These are phyloP conservation scores for Exophiala sp. DNA, from an alignment of 2,329 filamentous ascomycete species.

Conservation along the genomic window DNA sequence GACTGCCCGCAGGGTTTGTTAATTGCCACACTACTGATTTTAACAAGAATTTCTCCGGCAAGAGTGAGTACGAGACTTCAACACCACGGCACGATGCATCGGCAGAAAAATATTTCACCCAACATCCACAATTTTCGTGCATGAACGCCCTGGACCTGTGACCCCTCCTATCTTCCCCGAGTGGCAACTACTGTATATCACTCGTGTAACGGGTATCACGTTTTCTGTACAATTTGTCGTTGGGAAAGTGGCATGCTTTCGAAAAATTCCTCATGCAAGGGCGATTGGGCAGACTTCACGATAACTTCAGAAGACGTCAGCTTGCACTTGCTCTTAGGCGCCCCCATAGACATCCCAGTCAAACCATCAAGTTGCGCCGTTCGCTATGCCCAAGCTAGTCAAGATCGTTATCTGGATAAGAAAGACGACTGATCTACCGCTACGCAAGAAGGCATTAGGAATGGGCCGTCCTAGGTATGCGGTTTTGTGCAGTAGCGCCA, in stretches of 20 bases:
- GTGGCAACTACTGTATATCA: too few species aligned
- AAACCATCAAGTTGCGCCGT: background rate
- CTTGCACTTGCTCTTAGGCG: conserved; percentile 2
- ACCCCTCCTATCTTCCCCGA: too few species aligned
- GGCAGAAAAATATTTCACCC: background rate
- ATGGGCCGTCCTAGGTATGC: conserved; percentile 12
- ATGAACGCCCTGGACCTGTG: too few species aligned
- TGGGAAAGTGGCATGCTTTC: background rate
- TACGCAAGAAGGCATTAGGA: conserved; percentile 3
- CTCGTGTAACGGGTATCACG: too few species aligned
- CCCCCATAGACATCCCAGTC: background rate
- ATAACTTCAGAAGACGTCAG: conserved; percentile 14
- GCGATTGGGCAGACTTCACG: background rate
- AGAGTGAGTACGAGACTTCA: background rate
- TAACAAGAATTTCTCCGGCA: background rate
- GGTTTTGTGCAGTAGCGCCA: conserved; percentile 16
- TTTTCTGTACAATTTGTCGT: background rate
- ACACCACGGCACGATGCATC: background rate
- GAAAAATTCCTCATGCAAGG: background rate
- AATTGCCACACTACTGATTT: background rate
- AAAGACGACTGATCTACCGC: conserved; percentile 10
- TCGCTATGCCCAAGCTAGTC: conserved; percentile 5
- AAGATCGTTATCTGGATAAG: conserved; percentile 6
- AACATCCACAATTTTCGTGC: too few species aligned
- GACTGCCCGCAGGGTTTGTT: background rate